Evolutionary conservation across 2,329 filamentous ascomycete species (phyloP).

Genomic region (Aspergillus flavus): DNA sequence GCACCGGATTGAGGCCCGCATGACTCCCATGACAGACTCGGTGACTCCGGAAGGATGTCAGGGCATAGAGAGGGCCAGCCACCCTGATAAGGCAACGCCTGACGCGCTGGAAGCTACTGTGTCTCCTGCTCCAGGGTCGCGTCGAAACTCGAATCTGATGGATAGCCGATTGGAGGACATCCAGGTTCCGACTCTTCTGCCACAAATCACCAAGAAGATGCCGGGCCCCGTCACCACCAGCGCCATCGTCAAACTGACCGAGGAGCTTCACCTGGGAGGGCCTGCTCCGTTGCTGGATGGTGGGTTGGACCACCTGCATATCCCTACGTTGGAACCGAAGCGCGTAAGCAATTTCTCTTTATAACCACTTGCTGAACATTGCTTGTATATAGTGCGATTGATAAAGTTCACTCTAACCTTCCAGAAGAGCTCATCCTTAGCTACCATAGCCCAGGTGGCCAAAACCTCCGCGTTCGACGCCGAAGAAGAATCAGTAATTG

Average conservation of each 20-base stretch:
- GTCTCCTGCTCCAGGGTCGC: not conserved
- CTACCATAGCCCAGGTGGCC: not conserved
- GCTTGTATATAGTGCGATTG: not conserved
- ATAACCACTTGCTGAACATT: not conserved
- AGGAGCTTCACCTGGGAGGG: not conserved
- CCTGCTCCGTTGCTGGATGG: slow-evolving; percentile 11
- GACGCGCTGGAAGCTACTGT: not conserved
- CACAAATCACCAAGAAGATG: slow-evolving; percentile 7
- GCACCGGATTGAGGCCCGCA: not conserved
- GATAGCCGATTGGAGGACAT: slow-evolving; percentile 24
- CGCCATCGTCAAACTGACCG: not conserved
- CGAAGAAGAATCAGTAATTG: not conserved
- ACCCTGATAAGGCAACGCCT: not conserved
- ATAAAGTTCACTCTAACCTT: not conserved
- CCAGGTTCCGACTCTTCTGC: slow-evolving; percentile 16
- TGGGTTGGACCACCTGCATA: slow-evolving; percentile 15
- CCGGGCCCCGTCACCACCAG: not conserved
- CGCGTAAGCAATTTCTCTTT: slow-evolving; percentile 9
- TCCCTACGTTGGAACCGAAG: slow-evolving; percentile 18
- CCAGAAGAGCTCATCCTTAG: not conserved
- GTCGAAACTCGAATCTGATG: slow-evolving; percentile 11
- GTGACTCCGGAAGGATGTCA: not conserved
- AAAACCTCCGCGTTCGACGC: not conserved
- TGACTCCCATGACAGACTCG: not conserved
- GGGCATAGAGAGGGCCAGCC: not conserved